These are phyloP conservation scores for Xenoacremonium recifei DNA, from an alignment of 2,329 filamentous ascomycete genomes.

Conservation along the genomic window DNA sequence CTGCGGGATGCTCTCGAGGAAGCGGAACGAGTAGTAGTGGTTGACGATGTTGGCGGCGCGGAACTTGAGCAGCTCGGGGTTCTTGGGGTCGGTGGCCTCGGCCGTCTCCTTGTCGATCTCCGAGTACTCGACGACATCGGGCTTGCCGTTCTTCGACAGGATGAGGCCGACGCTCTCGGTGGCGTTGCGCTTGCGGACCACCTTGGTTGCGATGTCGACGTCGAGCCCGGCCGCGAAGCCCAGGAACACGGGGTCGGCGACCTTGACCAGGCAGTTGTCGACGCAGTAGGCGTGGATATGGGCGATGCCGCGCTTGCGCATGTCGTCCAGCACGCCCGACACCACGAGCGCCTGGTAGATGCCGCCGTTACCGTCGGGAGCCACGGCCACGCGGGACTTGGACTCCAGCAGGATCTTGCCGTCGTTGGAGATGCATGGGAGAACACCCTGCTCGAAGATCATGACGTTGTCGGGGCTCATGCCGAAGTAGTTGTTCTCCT, in stretches of 20 bases:
- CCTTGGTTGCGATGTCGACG: conserved; percentile 97
- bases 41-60: conserved; percentile 99
- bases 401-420: conserved; percentile 93
- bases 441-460: conserved; percentile 94
- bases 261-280: conserved; percentile 98
- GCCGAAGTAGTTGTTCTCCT: conserved; percentile 88
- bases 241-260: conserved; percentile 95
- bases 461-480: conserved; percentile 80
- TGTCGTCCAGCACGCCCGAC: conserved; percentile 79
- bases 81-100: conserved; percentile 80
- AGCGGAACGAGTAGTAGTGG: conserved; percentile 97
- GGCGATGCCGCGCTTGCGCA: conserved; percentile 84
- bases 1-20: conserved; percentile 84
- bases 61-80: conserved; percentile 85
- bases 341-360: conserved; percentile 89
- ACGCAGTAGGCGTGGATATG: conserved; percentile 98
- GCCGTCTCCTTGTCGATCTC: conserved; percentile 91
- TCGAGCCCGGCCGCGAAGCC: conserved; percentile 86
- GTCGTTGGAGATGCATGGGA: conserved; percentile 96
- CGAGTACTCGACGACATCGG: conserved; percentile 97
- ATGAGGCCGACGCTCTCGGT: conserved; percentile 96
- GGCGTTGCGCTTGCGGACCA: conserved; percentile 96
- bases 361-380: conserved; percentile 95
- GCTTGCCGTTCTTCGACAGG: conserved; percentile 90
- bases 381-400: conserved; percentile 89